Percentiles rank a stretch among this genome's conserved stretches.
Conservation (phyloP, 495 filamentous ascomycete genomes). For the Platismatia glauca region DNA sequence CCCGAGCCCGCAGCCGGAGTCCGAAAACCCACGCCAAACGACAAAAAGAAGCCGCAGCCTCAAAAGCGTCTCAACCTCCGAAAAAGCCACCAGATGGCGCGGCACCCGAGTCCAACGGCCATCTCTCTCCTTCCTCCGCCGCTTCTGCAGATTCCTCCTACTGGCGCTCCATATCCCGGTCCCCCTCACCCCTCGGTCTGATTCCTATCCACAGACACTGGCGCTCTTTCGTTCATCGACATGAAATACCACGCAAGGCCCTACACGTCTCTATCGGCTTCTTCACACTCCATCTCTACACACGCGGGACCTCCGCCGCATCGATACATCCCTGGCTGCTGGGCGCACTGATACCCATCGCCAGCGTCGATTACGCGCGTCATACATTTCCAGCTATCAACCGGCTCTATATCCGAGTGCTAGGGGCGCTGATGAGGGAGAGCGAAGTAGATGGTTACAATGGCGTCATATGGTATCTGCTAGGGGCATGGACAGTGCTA, state of each 20-base stretch:
- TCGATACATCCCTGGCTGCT: constrained; percentile 78
- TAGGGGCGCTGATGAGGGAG: constrained; percentile 94
- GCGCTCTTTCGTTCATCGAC: constrained; percentile 43
- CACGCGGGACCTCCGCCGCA: constrained; percentile 58
- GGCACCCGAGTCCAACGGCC: constrained; percentile 46
- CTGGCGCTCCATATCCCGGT: constrained; percentile 76
- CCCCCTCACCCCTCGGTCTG: constrained; percentile 82
- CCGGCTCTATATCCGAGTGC: constrained; percentile 67
- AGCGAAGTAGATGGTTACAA: constrained; percentile 86
- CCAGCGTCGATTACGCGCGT: constrained; percentile 69
- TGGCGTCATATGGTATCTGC: constrained; percentile 91
- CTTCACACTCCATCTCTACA: constrained; percentile 75
- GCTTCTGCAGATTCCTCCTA: constrained; percentile 48
- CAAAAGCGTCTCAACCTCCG: constrained; percentile 9
- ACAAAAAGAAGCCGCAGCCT: constrained; percentile 33
- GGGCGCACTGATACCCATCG: constrained; percentile 77
- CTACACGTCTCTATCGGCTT: constrained; percentile 90
- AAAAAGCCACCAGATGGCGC: constrained; percentile 32
- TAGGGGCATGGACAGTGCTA: constrained; percentile 79
- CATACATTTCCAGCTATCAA: constrained; percentile 76
- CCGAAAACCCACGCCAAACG: constrained; percentile 31
- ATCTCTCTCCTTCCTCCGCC: constrained; percentile 57
- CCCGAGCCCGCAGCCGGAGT: constrained; percentile 33
- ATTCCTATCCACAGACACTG: constrained; percentile 77
- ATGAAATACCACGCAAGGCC: constrained; percentile 41